Base-by-base conservation (phyloP, 1,284 basidiomycete species). In the Jaminaea rosea region DNA sequence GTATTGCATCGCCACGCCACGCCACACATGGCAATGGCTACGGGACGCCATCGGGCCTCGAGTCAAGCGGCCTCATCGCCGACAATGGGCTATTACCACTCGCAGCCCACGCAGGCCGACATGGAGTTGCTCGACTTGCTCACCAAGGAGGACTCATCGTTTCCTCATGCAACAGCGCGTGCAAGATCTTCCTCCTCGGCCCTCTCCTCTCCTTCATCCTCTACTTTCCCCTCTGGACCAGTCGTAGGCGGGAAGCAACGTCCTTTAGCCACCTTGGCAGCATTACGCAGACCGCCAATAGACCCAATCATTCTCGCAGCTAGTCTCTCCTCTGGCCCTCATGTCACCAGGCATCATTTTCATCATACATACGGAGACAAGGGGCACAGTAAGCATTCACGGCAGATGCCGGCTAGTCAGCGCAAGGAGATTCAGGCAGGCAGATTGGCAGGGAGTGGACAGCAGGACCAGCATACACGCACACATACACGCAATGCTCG, bases 291-390 rank as follows among this genome's bases (percentile, higher is more conserved):
- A 17, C 67, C 67, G 1, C 59, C 69, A 32, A 63, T 72, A 45
- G 69, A 72, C 47, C 69, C 69, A 11, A 65, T 70, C 57, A 60
- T 72, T 36, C 53, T 70, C 17, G 67, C 66, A 10, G 69, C 69
- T 1, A 63, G 60, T 47, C 54, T 72, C 6, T 59, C 54, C 47
- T 66, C 67, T 2, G 65, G 64, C 19, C 69, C 67, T 2, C 64
- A 70, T 24, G 60, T 70, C 47, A 72, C 67, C 21, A 55, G 67
- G 4, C 67, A 69, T 50, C 69, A 72, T 34, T 72, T 70, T 42
- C 65, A 69, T 44, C 69, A 72, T 46, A 58, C 63, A 1, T 69
- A 63, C 34, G 58, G 59, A 26, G 49, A 55, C 27, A 52, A 54
- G 47, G 49, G 44, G 4, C 55, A 59, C 10, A 44, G 51, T 17